Base-by-base conservation (phyloP, 176 grass and related monocot genomes). In the Avena sativa region DNA sequence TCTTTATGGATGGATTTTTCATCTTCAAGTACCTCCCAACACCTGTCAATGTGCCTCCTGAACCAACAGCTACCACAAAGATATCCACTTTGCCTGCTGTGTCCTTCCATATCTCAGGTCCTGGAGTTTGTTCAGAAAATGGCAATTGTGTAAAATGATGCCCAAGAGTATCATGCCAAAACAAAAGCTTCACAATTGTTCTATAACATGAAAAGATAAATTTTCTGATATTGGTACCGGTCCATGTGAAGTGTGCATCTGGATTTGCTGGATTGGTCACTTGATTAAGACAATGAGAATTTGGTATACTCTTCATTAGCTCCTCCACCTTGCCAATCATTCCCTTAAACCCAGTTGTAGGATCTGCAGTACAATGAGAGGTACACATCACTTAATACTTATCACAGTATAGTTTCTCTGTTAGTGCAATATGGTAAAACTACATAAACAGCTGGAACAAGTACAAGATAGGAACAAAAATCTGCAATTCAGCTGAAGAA, bases 21-120 rank as follows among this genome's bases (percentile, higher is more conserved):
- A 92, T 92, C 85, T 92, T 95, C 57, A 95, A 88, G 40, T 92
- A 95, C 53, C 70, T 95, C 6, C 79, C 90, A 25, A 83, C 80
- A n/a, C 93, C 93, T 90, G 88, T 87, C 60, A 92, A 8, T 61
- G 88, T 95, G 51, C 93, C 93, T 58, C 93, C 90, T 85, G 90
- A 79, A 20, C 93, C 90, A 50, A 84, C 73, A 34, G 88, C 83
- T 32, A 43, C 48, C 9, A 92, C 90, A 75, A 95, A 92, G 6
- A 92, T 83, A 30, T 94, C 92, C 6, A 94, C 89, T 90, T 97
- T 97, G 64, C 92, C 92, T 13, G 77, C 86, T 23, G 94, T 91
- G 67, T 97, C 94, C 63, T 84, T 92, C 92, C 94, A 97, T 78
- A 97, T 94, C 72, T 94, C 94, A 20, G 88, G 92, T 19, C 94